Percentiles rank a stretch among this genome's conserved stretches.
phyloP scores from a whole-genome alignment of 1,139 yeast species.

The Kodamaea sp. region DNA sequence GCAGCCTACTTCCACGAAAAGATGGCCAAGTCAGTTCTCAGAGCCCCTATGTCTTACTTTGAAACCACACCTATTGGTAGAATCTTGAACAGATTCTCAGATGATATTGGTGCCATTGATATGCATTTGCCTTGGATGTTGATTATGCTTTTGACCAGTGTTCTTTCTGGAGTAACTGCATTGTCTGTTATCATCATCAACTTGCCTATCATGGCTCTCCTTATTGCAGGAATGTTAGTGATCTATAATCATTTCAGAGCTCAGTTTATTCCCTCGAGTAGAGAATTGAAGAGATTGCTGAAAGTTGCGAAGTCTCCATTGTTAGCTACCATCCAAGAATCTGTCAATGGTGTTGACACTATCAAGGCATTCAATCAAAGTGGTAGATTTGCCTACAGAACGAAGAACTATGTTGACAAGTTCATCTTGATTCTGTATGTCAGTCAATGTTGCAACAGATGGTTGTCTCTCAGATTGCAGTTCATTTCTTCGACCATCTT shows the following conservation, averaged over 20 bases:
- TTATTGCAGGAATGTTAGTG: constrained; percentile 19
- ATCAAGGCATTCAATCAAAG: constrained; percentile 27
- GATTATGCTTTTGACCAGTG: constrained; percentile 17
- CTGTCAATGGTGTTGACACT: constrained; percentile 33
- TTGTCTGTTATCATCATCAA: constrained; percentile 24
- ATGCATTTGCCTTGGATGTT: constrained; percentile 28
- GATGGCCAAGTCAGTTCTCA: constrained; percentile 27
- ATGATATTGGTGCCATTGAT: constrained; percentile 28
- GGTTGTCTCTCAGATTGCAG: constrained; percentile 31
- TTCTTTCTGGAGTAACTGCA: constrained; percentile 17
- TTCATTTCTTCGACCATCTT: constrained; percentile 26
- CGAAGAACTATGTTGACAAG: constrained; percentile 17
- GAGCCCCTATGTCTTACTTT: constrained; percentile 34
- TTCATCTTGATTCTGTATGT: constrained; percentile 16
- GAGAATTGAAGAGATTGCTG: constrained; percentile 29
- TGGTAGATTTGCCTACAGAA: constrained; percentile 23
- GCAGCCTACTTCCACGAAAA: constrained; percentile 26
- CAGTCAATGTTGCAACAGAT: constrained; percentile 24
- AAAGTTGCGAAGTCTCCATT: constrained; percentile 27
- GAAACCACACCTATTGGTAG: constrained; percentile 36
- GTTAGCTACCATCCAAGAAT: constrained; percentile 30
- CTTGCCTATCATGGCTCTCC: constrained; percentile 26
- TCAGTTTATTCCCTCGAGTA: constrained; percentile 26
- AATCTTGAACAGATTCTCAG: constrained; percentile 32
- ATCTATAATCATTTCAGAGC: constrained; percentile 26